A percentile compares a stretch with the other conserved stretches of the same genome.
Evolutionary conservation across 352 stramenopile genomes (phyloP).

Genomic region (Phytopythium chamaehyphon): DNA sequence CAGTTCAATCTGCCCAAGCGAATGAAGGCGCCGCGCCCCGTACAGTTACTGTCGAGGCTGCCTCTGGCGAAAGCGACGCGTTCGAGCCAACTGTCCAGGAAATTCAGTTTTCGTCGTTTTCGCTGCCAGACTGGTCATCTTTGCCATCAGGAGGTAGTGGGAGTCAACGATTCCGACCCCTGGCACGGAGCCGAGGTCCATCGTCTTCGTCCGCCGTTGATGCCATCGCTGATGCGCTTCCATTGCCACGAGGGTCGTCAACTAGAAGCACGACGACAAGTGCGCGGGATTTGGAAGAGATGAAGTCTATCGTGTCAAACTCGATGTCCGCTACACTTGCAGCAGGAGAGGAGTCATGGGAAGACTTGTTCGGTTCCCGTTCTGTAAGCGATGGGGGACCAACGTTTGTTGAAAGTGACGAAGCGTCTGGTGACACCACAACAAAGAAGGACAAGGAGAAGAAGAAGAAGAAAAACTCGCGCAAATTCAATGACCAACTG

Average conservation of each 20-base stretch:
- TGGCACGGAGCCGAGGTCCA: slow-evolving; percentile 16
- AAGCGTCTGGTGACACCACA: slow-evolving; percentile 20
- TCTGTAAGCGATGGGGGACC: slow-evolving; percentile 17
- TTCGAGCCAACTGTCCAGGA: slow-evolving; percentile 22
- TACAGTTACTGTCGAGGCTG: slow-evolving; percentile 20
- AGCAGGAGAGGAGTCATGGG: slow-evolving; percentile 52
- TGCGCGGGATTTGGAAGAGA: slow-evolving; percentile 51
- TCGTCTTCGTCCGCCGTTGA: slow-evolving; percentile 7
- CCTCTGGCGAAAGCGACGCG: neutral
- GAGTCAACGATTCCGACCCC: slow-evolving; percentile 24
- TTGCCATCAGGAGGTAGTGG: slow-evolving; percentile 18
- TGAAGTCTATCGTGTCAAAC: slow-evolving; percentile 61
- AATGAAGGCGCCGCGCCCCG: slow-evolving; percentile 10
- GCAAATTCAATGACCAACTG: slow-evolving; percentile 69
- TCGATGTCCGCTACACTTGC: slow-evolving; percentile 22
- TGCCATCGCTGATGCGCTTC: neutral
- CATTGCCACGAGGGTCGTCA: slow-evolving; percentile 9
- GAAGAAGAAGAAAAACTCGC: slow-evolving; percentile 59
- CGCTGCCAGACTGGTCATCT: slow-evolving; percentile 57
- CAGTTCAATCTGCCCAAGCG: slow-evolving; percentile 36
- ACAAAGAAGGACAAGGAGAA: slow-evolving; percentile 29
- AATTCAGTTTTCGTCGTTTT: slow-evolving; percentile 63
- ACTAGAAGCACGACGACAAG: slow-evolving; percentile 8
- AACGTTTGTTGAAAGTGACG: slow-evolving; percentile 8
- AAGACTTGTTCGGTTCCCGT: slow-evolving; percentile 58